Conservation (phyloP, 1,284 basidiomycete genomes). For the Ganoderma resinaceum region DNA sequence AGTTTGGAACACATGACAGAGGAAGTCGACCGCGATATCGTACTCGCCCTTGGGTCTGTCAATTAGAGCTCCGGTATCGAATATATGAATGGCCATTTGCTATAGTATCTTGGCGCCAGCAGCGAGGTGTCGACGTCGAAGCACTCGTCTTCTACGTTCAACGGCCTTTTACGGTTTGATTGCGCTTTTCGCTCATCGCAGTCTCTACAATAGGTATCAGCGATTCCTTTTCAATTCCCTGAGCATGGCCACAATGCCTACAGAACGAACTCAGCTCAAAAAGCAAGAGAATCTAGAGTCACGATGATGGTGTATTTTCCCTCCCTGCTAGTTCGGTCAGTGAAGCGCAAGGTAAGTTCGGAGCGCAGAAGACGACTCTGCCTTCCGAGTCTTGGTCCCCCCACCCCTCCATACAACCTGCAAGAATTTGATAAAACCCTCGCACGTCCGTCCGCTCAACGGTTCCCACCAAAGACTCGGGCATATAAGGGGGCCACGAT, state of each 20-base stretch:
- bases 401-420: constrained; percentile 70
- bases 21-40: constrained; percentile 80
- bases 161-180: constrained; percentile 79
- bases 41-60: constrained; percentile 55
- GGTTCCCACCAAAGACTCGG: constrained; percentile 65
- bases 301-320: constrained; percentile 67
- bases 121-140: constrained; percentile 65
- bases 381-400: constrained; percentile 70
- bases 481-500: constrained; percentile 74
- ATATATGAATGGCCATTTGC: background rate
- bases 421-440: constrained; percentile 51
- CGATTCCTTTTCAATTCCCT: constrained; percentile 84
- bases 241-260: constrained; percentile 82
- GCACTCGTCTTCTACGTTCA: constrained; percentile 89
- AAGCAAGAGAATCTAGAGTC: background rate
- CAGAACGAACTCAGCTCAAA: background rate
- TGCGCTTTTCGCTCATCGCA: constrained; percentile 82
- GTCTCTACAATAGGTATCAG: constrained; percentile 79
- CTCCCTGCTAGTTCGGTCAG: constrained; percentile 67
- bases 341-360: constrained; percentile 81
- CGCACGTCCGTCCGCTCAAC: background rate
- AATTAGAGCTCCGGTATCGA: background rate
- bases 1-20: constrained; percentile 74
- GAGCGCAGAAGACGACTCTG: constrained; percentile 85
- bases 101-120: constrained; percentile 49